Base-by-base conservation (phyloP, 305 asterid genomes). In the Plantago lanceolata region DNA sequence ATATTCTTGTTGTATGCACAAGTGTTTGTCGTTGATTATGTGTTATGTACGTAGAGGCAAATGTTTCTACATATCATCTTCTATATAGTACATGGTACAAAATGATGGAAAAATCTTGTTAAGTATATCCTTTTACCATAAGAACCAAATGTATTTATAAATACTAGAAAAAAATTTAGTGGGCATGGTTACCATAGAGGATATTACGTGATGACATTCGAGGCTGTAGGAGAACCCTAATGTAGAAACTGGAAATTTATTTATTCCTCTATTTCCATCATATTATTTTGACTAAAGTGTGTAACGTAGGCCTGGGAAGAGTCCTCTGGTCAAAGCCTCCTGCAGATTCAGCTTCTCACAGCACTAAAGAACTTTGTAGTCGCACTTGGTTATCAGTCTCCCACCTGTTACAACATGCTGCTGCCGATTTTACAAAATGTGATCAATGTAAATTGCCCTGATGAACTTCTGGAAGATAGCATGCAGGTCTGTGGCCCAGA, bases 291-390 rank as follows among this genome's bases (percentile, higher is more conserved):
- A 59, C 61, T 59, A 37, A 24, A 60, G 12, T 59, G 19, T 70
- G 49, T 75, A 54, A 71, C 49, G 26, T 71, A 93, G 99, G 92
- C 88, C 44, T 93, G 99, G 99, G 95, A 93, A 74, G 96, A 89
- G 74, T 87, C 96, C 70, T 76, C 94, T 71, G 90, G 92, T 74
- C 92, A 89, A 84, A 93, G 90, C 79, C 96, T 93, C 80, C 79
- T 93, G 83, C 96, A 90, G 86, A 93, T 93, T 82, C 99, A 93
- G 84, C 97, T 93, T 73, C 96, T 93, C 74, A 59, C 86, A 63
- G 96, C 99, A 59, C 80, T 89, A 45, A 93, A 86, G 82, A 89
- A 87, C 82, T 90, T 90, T 68, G 86, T 93, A 16, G 81, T 75
- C 74, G 92, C 99, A 66, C 94, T 93, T 63, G 97, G 95, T 70